Evolutionary conservation across 805 yeast species (phyloP), one percentile per base, ranked within the genome.

Genomic region (Wickerhamomyces bisporus): DNA sequence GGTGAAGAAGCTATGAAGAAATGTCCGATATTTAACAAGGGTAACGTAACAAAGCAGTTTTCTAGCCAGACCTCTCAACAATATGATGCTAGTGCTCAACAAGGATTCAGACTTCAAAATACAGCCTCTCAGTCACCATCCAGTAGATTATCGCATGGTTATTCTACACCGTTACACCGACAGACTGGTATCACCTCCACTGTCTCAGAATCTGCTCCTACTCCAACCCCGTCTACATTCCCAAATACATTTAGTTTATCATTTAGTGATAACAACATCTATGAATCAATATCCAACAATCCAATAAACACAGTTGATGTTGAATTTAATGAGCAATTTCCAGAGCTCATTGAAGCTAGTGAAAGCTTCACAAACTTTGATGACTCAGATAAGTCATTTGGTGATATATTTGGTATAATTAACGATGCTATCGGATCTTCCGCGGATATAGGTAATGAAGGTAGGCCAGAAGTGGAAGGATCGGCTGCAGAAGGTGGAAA

Each of bases 1-100:
- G 52, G 45, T n/a, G 58, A 55, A 16, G 55, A 45, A 13, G 43
- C 38, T 10, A 21, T 39, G 14, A 32, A 36, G 20, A 41, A 23
- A 28, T 11, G 32, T 15, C 29, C 34, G 13, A 19, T 31, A 6
- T 26, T 17, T 14, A 29, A 14, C 26, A 21, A 20, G 15, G 25
- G 13, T 23, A 10, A n/a, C n/a, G n/a, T n/a, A n/a, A n/a, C n/a
- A n/a, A n/a, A n/a, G n/a, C n/a, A n/a, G n/a, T n/a, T n/a, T 21
- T 21, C 24, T 10, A 21, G 24, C 24, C 24, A n/a, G n/a, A n/a
- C n/a, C n/a, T n/a, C n/a, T n/a, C n/a, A n/a, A n/a, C n/a, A n/a
- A n/a, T n/a, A n/a, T n/a, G n/a, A n/a, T n/a, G n/a, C n/a, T n/a
- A n/a, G 24, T 21, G 7, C 24, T 7, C 24, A 21, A 21, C 7